Conservation (phyloP, 352 stramenopile genomes). For the Phytophthora chlamydospora region DNA sequence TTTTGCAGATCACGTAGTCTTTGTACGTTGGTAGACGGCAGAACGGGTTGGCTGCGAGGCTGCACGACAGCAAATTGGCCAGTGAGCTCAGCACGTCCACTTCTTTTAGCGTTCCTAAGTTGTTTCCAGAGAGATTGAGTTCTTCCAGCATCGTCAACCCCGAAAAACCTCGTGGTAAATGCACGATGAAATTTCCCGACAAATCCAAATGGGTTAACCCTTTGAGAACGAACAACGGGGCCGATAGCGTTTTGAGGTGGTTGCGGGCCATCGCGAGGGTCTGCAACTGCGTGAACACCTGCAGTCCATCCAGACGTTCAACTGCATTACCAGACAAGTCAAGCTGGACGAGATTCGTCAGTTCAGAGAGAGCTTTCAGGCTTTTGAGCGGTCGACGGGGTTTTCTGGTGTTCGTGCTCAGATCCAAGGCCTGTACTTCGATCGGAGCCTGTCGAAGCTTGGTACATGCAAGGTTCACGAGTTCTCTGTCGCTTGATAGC, state of each 20-base stretch:
- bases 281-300: conserved; percentile 54
- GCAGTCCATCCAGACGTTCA: conserved; percentile 58
- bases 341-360: conserved; percentile 56
- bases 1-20: conserved; percentile 75
- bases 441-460: conserved; percentile 27
- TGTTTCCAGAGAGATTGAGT: conserved; percentile 79
- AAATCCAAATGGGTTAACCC: conserved; percentile 62
- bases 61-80: conserved; percentile 66
- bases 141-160: conserved; percentile 56
- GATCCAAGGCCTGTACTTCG: conserved; percentile 45
- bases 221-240: conserved; percentile 50
- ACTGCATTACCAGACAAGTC: conserved; percentile 75
- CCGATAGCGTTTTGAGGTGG: conserved; percentile 67
- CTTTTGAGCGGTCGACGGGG: conserved; percentile 66
- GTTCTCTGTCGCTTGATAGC: conserved; percentile 39
- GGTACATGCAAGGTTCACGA: conserved; percentile 46
- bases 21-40: conserved; percentile 77
- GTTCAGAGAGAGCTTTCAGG: conserved; percentile 50
- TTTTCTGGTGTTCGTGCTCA: conserved; percentile 57
- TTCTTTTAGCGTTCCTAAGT: conserved; percentile 71
- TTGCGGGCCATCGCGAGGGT: conserved; percentile 65
- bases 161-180: conserved; percentile 66
- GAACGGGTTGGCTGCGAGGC: conserved; percentile 73
- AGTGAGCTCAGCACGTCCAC: conserved; percentile 65
- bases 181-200: conserved; percentile 82